phyloP scores from a whole-genome alignment of 1,139 yeast genomes.

The Geotrichum phurueaensis region DNA sequence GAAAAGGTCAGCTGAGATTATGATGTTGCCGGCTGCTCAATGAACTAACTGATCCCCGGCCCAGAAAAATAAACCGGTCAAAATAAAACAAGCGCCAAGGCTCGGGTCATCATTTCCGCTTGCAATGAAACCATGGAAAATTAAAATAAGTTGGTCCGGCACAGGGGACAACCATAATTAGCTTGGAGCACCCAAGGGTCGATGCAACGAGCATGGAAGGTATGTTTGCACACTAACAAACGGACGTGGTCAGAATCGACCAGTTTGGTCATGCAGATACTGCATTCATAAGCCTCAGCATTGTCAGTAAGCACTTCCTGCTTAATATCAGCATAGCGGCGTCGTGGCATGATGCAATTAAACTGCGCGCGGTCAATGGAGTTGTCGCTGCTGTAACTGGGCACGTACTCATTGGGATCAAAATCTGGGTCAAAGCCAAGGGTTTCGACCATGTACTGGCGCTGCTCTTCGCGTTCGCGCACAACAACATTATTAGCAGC shows the following conservation, averaged over 20 bases:
- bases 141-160: constrained; percentile 31
- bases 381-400: neutral
- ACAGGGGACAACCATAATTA: constrained; percentile 78
- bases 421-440: constrained; percentile 7
- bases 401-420: constrained; percentile 3
- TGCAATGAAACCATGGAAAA: neutral
- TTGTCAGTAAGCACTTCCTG: neutral
- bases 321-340: neutral
- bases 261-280: constrained; percentile 60
- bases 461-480: neutral
- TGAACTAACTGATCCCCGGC: neutral
- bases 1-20: too few relatives aligned
- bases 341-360: neutral
- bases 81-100: neutral
- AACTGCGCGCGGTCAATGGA: neutral
- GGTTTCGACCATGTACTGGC: neutral
- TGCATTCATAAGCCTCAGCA: neutral
- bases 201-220: constrained; percentile 69
- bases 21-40: neutral
- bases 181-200: constrained; percentile 77
- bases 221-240: constrained; percentile 75
- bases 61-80: too few relatives aligned
- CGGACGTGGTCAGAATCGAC: constrained; percentile 61
- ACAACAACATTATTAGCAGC: neutral
- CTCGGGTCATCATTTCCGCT: neutral